These are phyloP conservation scores for Ustilago cynodontis DNA, from an alignment of 1,284 basidiomycete species.

Conservation along the genomic window DNA sequence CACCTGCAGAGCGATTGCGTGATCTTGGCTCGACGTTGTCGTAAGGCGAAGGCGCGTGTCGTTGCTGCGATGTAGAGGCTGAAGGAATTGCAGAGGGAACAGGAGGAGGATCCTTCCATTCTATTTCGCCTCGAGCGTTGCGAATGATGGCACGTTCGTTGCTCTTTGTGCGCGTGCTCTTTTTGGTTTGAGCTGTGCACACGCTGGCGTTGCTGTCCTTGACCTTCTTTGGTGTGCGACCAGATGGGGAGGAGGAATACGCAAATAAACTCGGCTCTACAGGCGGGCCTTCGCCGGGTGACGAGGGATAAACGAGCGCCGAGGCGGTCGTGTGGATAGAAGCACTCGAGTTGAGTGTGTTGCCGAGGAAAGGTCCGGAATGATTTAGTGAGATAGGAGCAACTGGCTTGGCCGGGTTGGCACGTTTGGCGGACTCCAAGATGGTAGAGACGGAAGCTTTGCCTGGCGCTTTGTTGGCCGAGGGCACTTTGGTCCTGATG, in stretches of 20 bases:
- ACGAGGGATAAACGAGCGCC: conserved; percentile 13
- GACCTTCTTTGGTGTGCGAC: conserved; percentile 25
- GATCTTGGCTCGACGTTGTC: conserved; percentile 12
- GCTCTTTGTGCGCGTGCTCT: conserved; percentile 26
- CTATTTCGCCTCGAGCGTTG: conserved; percentile 53
- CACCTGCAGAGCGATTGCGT: conserved; percentile 19
- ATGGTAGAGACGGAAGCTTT: conserved; percentile 45
- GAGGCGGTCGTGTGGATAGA: conserved; percentile 10
- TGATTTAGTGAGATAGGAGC: neutral
- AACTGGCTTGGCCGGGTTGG: conserved; percentile 8
- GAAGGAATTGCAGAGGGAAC: conserved; percentile 10
- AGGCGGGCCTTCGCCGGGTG: conserved; percentile 27
- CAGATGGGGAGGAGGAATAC: conserved; percentile 17
- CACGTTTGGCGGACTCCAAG: conserved; percentile 39
- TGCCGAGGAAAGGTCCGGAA: conserved; percentile 27
- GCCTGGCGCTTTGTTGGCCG: conserved; percentile 8
- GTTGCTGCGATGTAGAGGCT: conserved; percentile 3
- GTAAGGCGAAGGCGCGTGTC: conserved; percentile 27
- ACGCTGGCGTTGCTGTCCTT: conserved; percentile 38
- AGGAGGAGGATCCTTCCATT: conserved; percentile 46
- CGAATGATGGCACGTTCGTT: conserved; percentile 35
- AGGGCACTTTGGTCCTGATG: conserved; percentile 11
- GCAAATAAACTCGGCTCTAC: conserved; percentile 50
- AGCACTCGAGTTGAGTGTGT: conserved; percentile 24
- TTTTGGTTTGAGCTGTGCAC: conserved; percentile 27